Conservation (phyloP, 768 basidiomycete genomes). For the Mycena olivaceomarginata region DNA sequence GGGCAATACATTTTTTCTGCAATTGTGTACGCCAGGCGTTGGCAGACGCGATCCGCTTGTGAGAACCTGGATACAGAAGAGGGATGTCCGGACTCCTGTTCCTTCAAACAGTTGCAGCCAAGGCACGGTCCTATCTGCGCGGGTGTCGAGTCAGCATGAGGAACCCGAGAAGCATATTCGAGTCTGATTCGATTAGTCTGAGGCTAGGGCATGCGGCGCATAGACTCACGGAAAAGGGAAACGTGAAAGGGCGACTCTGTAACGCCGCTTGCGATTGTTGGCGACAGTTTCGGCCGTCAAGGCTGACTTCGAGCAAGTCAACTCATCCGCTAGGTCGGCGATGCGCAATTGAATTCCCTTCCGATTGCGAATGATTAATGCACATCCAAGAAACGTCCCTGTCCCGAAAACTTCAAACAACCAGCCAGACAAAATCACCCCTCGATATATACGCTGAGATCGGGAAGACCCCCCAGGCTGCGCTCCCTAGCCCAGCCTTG, state of each 20-base stretch:
- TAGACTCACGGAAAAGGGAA: background rate
- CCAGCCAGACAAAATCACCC: conserved; percentile 1
- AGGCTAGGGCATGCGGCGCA: conserved; percentile 2
- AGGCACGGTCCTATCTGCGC: conserved; percentile 20
- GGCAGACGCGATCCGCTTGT: conserved; percentile 27
- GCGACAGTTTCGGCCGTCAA: conserved; percentile 21
- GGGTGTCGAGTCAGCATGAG: conserved; percentile 31
- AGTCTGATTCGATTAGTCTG: background rate
- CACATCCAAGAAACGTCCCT: conserved; percentile 1
- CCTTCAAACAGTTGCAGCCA: background rate
- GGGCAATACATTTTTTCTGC: background rate
- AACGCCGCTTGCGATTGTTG: background rate
- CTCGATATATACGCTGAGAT: conserved; percentile 38
- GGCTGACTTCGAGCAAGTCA: background rate
- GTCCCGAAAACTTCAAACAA: background rate
- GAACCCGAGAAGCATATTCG: conserved; percentile 23
- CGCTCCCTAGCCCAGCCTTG: conserved; percentile 43
- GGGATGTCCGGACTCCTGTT: background rate
- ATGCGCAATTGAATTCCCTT: background rate
- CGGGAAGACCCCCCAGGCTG: conserved; percentile 30
- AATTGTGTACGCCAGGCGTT: background rate
- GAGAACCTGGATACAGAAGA: background rate
- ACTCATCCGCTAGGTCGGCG: background rate
- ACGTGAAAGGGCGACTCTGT: background rate
- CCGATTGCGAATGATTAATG: conserved; percentile 4